Evolutionary conservation across 148 eudicot species (phyloP).

Genomic region (Tetragonia tetragonoides): DNA sequence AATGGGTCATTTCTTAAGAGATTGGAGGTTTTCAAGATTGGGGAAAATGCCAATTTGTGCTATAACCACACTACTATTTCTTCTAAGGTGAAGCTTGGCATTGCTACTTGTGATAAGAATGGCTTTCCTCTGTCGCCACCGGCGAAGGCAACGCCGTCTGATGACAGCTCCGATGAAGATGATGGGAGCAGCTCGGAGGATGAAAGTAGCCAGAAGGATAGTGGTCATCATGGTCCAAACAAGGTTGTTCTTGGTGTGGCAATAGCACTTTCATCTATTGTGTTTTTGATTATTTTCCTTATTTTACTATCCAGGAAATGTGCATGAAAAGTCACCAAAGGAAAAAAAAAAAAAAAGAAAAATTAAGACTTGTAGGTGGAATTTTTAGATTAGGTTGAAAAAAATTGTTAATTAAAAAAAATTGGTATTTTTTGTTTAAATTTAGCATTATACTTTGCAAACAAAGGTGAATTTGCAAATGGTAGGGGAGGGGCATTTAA

Average conservation of each 20-base stretch:
- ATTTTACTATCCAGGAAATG: conserved; percentile 66
- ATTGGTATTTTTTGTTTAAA: conserved; percentile 9
- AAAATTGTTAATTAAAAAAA: conserved; percentile 17
- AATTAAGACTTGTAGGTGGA: conserved; percentile 1
- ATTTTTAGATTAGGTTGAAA: conserved; percentile 6
- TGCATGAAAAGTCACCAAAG: conserved; percentile 32
- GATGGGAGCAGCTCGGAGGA: conserved; percentile 33
- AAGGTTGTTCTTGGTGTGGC: conserved; percentile 91
- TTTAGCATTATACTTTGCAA: conserved; percentile 21
- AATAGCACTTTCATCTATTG: conserved; percentile 73
- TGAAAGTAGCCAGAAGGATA: conserved; percentile 27
- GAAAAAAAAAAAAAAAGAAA: not conserved
- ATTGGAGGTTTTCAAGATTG: conserved; percentile 58
- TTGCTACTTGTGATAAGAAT: conserved; percentile 75
- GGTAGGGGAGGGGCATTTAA: not conserved
- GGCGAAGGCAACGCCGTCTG: conserved; percentile 34
- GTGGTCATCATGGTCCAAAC: conserved; percentile 59
- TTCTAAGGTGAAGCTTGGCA: conserved; percentile 69
- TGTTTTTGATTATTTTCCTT: conserved; percentile 74
- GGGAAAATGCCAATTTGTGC: conserved; percentile 65
- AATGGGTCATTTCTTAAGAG: conserved; percentile 63
- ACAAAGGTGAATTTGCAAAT: not conserved
- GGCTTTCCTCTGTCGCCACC: conserved; percentile 75
- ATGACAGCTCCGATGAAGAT: conserved; percentile 16
- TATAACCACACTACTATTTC: conserved; percentile 57